These are phyloP conservation scores for Medicago truncatula DNA, from an alignment of 306 rosid genomes.

Conservation along the genomic window MtrunA17r5.0-ANR NC_053044.1:37409501-37410000, in stretches of 20 bases:
- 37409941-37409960: too few relatives aligned
- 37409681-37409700: neutral
- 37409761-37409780: neutral
- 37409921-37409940: too few relatives aligned
- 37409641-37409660: neutral
- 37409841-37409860: too few relatives aligned
- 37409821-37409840: neutral
- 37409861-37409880: too few relatives aligned
- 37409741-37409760: neutral
- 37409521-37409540: neutral
- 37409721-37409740: constrained; percentile 4
- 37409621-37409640: neutral
- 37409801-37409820: neutral
- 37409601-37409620: neutral
- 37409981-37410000: neutral
- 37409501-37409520: neutral
- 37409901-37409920: too few relatives aligned
- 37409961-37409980: neutral
- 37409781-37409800: too few relatives aligned
- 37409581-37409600: neutral
- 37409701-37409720: constrained; percentile 4
- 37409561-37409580: neutral
- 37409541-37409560: neutral
- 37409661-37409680: neutral
- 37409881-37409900: too few relatives aligned